These are phyloP conservation scores for Vitis hybrid DNA, from an alignment of 177 flowering plant genomes.

Conservation along the genomic window DNA sequence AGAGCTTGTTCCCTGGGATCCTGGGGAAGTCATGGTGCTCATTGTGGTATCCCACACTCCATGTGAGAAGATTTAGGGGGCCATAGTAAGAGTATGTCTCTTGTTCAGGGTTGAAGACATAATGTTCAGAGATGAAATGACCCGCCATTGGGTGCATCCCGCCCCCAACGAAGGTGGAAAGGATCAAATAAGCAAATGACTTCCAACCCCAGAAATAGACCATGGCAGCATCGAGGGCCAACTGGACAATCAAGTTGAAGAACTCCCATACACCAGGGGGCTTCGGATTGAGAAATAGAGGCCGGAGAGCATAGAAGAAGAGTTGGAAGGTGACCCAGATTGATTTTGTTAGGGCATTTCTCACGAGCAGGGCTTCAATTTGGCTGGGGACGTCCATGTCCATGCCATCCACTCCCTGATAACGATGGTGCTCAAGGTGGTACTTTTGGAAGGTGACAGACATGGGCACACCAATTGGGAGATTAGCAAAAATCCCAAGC, in stretches of 20 bases:
- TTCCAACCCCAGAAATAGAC: constrained; percentile 86
- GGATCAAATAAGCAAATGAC: constrained; percentile 74
- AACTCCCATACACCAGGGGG: constrained; percentile 97
- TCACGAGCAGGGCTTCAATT: constrained; percentile 63
- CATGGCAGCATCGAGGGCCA: constrained; percentile 62
- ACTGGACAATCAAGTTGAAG: constrained; percentile 61
- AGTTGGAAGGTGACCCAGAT: constrained; percentile 88
- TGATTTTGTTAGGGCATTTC: constrained; percentile 57
- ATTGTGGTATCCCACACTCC: constrained; percentile 94
- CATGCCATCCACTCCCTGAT: constrained; percentile 90
- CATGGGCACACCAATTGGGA: constrained; percentile 96
- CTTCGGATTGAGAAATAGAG: constrained; percentile 90
- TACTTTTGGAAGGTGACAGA: constrained; percentile 96
- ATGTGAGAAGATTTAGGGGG: constrained; percentile 80
- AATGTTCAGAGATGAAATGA: constrained; percentile 94
- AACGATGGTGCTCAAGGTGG: constrained; percentile 93
- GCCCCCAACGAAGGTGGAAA: constrained; percentile 93
- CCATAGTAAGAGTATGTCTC: constrained; percentile 97
- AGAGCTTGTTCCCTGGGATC: constrained; percentile 83
- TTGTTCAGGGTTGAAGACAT: constrained; percentile 79
- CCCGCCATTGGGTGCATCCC: constrained; percentile 99
- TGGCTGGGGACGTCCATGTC: constrained; percentile 92
- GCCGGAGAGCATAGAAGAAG: constrained; percentile 91
- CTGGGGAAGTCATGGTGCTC: constrained; percentile 99
- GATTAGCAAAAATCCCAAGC: constrained; percentile 96